Evolutionary conservation across 2,329 filamentous ascomycete species (phyloP).

Genomic region (Dryadomyces quercus-mongolicae): DNA sequence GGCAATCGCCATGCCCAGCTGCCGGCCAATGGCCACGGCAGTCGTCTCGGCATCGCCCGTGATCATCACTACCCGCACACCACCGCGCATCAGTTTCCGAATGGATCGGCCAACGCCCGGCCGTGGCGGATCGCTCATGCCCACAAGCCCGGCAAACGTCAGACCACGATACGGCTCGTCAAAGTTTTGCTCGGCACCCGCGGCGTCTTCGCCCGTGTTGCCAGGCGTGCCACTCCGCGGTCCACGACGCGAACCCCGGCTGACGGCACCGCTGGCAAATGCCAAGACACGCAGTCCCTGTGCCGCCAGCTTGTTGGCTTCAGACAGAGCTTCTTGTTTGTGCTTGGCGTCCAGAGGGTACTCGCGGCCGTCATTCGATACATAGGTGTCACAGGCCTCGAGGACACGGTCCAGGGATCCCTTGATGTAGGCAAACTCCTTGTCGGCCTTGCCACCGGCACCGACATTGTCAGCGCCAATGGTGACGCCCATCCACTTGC

Average conservation of each 20-base stretch:
- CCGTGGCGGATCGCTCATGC: conserved; percentile 93
- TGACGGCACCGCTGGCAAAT: conserved; percentile 74
- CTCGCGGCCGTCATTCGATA: conserved; percentile 76
- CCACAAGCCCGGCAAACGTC: conserved; percentile 82
- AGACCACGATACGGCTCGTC: conserved; percentile 74
- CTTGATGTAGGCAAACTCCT: conserved; percentile 88
- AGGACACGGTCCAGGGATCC: conserved; percentile 83
- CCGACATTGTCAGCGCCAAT: conserved; percentile 44
- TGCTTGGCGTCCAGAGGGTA: conserved; percentile 69
- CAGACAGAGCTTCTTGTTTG: conserved; percentile 61
- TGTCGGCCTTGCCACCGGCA: conserved; percentile 35
- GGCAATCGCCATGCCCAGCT: conserved; percentile 83
- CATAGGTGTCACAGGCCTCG: conserved; percentile 77
- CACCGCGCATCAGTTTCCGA: conserved; percentile 78
- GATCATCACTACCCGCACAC: conserved; percentile 98
- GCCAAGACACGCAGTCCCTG: conserved; percentile 84
- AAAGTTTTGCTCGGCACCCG: conserved; percentile 18
- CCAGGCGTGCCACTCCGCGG: conserved; percentile 33
- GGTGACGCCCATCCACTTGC: conserved; percentile 98
- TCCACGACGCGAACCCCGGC: conserved; percentile 18
- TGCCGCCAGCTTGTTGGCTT: conserved; percentile 75
- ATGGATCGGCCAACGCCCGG: conserved; percentile 86
- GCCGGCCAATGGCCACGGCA: conserved; percentile 82
- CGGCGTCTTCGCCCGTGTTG: conserved; percentile 17
- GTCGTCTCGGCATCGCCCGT: conserved; percentile 94